Conservation (phyloP, 2,329 filamentous ascomycete species). For the Hypoxylon sp. region DNA sequence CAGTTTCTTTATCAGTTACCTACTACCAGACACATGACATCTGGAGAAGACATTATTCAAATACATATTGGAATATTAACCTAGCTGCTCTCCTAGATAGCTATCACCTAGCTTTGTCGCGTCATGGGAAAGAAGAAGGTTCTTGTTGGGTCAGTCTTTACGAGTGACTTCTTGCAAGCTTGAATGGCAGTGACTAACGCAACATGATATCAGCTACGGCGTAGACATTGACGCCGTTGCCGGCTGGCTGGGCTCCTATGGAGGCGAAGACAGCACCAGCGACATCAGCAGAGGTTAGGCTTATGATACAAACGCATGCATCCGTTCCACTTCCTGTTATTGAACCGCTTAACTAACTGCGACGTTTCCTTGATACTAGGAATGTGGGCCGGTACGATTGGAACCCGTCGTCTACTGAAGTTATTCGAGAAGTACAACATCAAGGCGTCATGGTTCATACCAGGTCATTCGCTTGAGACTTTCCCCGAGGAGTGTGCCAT, state of each 20-base stretch:
- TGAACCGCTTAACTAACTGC: slow-evolving; percentile 15
- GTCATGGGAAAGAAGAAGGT: slow-evolving; percentile 44
- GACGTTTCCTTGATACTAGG: slow-evolving; percentile 44
- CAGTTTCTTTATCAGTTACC: not conserved
- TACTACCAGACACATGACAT: not conserved
- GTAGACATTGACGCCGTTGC: slow-evolving; percentile 83
- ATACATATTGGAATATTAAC: not conserved
- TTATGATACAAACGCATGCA: not conserved
- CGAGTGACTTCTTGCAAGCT: not conserved
- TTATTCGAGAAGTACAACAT: slow-evolving; percentile 64
- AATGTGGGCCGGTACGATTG: slow-evolving; percentile 76
- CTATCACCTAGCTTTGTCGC: slow-evolving; percentile 7
- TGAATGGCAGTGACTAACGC: slow-evolving; percentile 12
- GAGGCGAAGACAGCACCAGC: slow-evolving; percentile 77
- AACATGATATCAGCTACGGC: slow-evolving; percentile 63
- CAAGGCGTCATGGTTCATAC: slow-evolving; percentile 61
- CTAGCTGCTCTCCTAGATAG: not conserved
- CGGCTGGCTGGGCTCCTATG: slow-evolving; percentile 81
- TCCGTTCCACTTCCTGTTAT: not conserved
- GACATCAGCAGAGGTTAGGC: slow-evolving; percentile 75
- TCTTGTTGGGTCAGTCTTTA: slow-evolving; percentile 37
- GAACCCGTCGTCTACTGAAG: slow-evolving; percentile 74
- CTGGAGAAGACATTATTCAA: not conserved
- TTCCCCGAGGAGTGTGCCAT: slow-evolving; percentile 74
- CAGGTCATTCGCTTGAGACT: slow-evolving; percentile 71